Evolutionary conservation across 805 yeast species (phyloP).

Genomic region (Candida boidinii): DNA sequence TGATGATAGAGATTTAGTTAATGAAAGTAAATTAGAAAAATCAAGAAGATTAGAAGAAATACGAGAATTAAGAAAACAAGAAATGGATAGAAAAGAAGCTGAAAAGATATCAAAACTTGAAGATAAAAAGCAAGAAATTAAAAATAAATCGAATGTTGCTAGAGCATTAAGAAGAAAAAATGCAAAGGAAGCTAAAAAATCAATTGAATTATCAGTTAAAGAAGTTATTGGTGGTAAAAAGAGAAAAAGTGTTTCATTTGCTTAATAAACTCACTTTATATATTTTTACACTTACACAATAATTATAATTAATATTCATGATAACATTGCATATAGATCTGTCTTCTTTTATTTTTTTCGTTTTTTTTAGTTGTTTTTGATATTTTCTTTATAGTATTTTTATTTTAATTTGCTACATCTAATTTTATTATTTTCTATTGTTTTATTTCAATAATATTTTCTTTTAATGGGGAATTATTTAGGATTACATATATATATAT

Average conservation of each 20-base stretch:
- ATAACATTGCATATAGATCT: no score
- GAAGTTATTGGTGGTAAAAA: conserved; percentile 21
- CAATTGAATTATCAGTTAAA: conserved; percentile 12
- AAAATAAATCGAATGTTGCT: conserved; percentile 62
- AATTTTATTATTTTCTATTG: no score
- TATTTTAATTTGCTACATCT: no score
- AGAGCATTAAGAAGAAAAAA: conserved; percentile 60
- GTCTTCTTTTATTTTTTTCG: no score
- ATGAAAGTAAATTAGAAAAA: conserved; percentile 86
- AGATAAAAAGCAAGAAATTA: conserved; percentile 69
- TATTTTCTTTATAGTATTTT: no score
- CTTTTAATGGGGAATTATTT: no score
- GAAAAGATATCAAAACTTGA: conserved; percentile 63
- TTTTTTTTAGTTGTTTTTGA: no score
- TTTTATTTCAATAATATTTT: no score
- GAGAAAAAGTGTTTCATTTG: conserved; percentile 41
- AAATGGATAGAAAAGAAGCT: conserved; percentile 77
- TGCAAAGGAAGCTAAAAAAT: conserved; percentile 23
- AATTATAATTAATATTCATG: conserved; percentile 9
- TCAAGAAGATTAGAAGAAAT: conserved; percentile 84
- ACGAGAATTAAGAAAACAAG: conserved; percentile 78
- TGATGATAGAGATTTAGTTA: conserved; percentile 67
- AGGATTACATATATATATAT: background rate
- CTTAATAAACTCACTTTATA: no score
- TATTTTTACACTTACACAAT: no score